Percentiles rank a stretch among this genome's conserved stretches.
These are phyloP conservation scores for Fusarium sp. DNA, from an alignment of 2,329 filamentous ascomycete species.

Conservation along the genomic window DNA sequence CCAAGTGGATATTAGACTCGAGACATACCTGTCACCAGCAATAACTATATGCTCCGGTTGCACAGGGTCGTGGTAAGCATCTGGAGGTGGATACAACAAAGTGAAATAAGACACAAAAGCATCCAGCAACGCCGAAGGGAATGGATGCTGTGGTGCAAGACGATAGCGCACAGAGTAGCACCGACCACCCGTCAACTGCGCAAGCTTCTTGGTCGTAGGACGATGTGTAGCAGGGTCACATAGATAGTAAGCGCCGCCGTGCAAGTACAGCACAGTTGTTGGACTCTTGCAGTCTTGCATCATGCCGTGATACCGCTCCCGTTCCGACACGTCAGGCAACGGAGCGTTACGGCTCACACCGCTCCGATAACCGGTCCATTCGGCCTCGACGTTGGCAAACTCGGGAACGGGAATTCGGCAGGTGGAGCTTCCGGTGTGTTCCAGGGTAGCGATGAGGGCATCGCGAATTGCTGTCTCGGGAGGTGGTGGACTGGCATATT, in stretches of 20 bases:
- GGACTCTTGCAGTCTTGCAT: slow-evolving; percentile 74
- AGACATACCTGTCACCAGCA: slow-evolving; percentile 71
- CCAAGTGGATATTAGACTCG: background rate
- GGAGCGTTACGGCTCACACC: slow-evolving; percentile 60
- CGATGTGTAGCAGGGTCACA: slow-evolving; percentile 77
- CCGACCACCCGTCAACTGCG: slow-evolving; percentile 73
- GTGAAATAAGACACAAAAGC: slow-evolving; percentile 77
- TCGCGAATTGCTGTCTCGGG: slow-evolving; percentile 67
- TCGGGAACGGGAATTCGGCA: slow-evolving; percentile 58
- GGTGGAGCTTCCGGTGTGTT: slow-evolving; percentile 38
- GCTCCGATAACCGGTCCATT: slow-evolving; percentile 79
- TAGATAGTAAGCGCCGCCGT: slow-evolving; percentile 80
- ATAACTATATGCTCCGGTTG: slow-evolving; percentile 74
- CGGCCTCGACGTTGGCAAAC: slow-evolving; percentile 70
- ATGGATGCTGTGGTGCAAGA: slow-evolving; percentile 78
- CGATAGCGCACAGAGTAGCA: slow-evolving; percentile 80
- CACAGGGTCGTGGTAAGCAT: slow-evolving; percentile 73
- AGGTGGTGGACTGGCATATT: slow-evolving; percentile 71
- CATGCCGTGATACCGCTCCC: slow-evolving; percentile 72
- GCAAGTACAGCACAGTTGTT: slow-evolving; percentile 77
- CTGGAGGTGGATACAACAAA: slow-evolving; percentile 76
- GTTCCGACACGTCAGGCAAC: slow-evolving; percentile 68
- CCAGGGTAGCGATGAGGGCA: slow-evolving; percentile 66
- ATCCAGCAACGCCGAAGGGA: slow-evolving; percentile 79
- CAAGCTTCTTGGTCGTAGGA: slow-evolving; percentile 66